Evolutionary conservation across 805 yeast species (phyloP).

Genomic region (Candida jianshihensis): DNA sequence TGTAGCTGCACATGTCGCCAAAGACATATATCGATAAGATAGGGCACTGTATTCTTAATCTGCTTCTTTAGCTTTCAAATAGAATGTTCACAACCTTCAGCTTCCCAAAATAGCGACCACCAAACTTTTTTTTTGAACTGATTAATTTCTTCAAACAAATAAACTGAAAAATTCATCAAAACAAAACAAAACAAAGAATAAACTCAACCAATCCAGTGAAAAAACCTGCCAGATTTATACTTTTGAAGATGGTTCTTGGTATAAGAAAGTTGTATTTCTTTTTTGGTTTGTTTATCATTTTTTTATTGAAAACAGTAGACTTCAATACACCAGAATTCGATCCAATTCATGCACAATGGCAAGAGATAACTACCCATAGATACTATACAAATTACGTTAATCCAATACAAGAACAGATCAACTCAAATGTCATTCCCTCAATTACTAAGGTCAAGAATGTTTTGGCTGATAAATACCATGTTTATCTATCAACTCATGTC

Average conservation of each 20-base stretch:
- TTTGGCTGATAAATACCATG: slow-evolving; percentile 8
- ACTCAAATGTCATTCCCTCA: slow-evolving; percentile 11
- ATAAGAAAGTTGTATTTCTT: slow-evolving; percentile 10
- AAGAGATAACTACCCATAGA: slow-evolving; percentile 3
- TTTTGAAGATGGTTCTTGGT: slow-evolving; percentile 6
- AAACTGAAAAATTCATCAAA: not conserved
- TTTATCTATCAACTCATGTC: slow-evolving; percentile 10
- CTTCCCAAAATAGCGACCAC: no score
- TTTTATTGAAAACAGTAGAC: slow-evolving; percentile 15
- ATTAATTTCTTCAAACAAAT: no score
- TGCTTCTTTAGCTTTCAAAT: no score
- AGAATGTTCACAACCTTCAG: no score
- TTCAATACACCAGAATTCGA: slow-evolving; percentile 16
- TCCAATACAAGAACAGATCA: slow-evolving; percentile 10
- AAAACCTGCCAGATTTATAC: no score
- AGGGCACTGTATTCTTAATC: no score
- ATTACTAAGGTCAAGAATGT: slow-evolving; percentile 1
- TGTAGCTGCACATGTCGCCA: no score
- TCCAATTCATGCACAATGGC: slow-evolving; percentile 15
- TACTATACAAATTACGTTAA: slow-evolving; percentile 17
- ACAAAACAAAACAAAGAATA: not conserved
- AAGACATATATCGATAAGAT: no score
- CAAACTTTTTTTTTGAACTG: no score
- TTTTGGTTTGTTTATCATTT: slow-evolving; percentile 7
- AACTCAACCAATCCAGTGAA: no score